Base-by-base conservation (phyloP, 2,329 filamentous ascomycete genomes). In the Pseudogymnoascus verrucosus region DNA sequence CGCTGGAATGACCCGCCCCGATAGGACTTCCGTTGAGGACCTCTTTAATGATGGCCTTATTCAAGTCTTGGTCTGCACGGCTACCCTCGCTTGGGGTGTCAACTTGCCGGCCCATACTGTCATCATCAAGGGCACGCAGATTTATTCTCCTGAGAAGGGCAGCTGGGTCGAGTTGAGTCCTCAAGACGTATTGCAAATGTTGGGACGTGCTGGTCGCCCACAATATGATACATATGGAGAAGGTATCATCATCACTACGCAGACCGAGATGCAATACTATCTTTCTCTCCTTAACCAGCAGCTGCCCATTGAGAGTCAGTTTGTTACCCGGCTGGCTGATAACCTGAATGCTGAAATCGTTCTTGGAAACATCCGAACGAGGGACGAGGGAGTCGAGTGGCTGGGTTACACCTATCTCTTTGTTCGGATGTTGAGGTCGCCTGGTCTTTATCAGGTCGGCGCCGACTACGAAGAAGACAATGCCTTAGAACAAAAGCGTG, bases 301-400 rank as follows among this genome's bases (percentile, higher is more conserved):
- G 76, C 79, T 99, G 42, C 96, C 95, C 0, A 99, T 99, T 65
- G 95, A 99, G 76, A 96, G 91, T 79, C 96, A 99, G 74, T 87
- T 99, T 72, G 88, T 96, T 63, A 93, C 91, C 76, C 93, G 91
- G 71, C 79, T 99, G 60, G 92, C 95, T 1, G 95, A 99, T 77
- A 98, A 97, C 67, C 81, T 99, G 67, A 99, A 99, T 70, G 95
- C 95, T 2, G 95, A 99, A 74, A 83, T 99, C 71, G 96, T 99
- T 8, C 83, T 99, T 19, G 95, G 95, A 61, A 99, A 96, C 71
- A 85, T 99, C 26, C 87, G 93, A 63, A 93, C 82, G 65, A 87
- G 96, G 65, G 93, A 99, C 69, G 95, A 99, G 73, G 95, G 90
- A 69, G 95, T 99, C n/a, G 93, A 99, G 73, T 99, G 95, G 95